A percentile compares a stretch with the other conserved stretches of the same genome.
Conservation (phyloP, 2,329 filamentous ascomycete genomes). For the Teratosphaeria viscida region DNA sequence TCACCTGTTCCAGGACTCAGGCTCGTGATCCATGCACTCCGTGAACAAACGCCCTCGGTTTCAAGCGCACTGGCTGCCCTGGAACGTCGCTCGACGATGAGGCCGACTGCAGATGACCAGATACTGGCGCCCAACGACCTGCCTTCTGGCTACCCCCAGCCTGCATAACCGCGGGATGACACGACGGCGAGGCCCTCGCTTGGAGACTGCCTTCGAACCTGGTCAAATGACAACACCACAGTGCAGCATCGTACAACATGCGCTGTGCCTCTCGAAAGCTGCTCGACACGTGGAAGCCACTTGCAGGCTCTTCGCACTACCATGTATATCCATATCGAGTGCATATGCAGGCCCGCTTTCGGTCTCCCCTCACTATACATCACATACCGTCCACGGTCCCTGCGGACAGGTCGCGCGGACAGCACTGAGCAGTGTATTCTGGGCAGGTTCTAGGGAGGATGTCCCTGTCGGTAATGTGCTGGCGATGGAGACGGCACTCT, state of each 20-base stretch:
- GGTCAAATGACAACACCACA: neutral
- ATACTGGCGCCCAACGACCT: neutral
- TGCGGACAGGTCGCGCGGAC: neutral
- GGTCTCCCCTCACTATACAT: neutral
- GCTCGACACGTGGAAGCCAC: neutral
- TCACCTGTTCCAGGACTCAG: neutral
- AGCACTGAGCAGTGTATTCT: neutral
- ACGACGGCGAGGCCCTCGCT: neutral
- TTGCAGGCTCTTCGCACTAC: neutral
- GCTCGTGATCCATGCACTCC: neutral
- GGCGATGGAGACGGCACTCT: neutral
- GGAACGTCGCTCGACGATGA: neutral
- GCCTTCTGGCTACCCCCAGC: neutral
- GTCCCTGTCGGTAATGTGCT: neutral
- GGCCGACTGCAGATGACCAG: neutral
- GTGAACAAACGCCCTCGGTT: neutral
- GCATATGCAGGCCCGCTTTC: neutral
- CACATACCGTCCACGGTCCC: neutral
- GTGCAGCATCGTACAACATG: neutral
- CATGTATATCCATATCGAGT: neutral
- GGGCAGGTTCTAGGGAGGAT: neutral
- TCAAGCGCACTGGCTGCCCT: neutral
- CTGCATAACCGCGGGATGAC: neutral
- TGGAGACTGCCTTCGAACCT: neutral
- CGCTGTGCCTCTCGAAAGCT: neutral